Base-by-base conservation (phyloP, 1,139 yeast species). In the Ogataea hybrid region DNA sequence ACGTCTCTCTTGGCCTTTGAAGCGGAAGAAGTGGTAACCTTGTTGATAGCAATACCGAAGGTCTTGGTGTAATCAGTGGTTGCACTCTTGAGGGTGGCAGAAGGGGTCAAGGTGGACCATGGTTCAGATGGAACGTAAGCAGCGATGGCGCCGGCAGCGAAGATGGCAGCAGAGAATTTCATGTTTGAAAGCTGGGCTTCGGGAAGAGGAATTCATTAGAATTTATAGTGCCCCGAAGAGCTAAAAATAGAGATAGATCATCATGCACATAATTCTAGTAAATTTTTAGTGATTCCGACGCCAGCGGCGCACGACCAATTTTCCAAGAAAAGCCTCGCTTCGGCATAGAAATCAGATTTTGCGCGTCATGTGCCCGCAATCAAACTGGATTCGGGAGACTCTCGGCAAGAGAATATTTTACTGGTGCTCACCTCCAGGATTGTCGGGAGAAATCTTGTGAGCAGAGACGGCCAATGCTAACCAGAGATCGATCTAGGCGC, bases 51-150 rank as follows among this genome's bases (percentile, higher is more conserved):
- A 56, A 84, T 82, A 70, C 92, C 92, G 57, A 84, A 84, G 38
- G 75, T 69, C 41, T 69, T 65, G 23, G 77, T 51, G 68, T 79
- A 80, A 58, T 80, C 81, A 35, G 88, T 80, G 39, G 72, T 49
- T 49, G 81, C 86, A 57, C 82, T 83, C 28, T 77, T 49, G 47
- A 76, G 75, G 32, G 81, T 68, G 31, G 71, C 73, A 36, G 68
- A 52, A 53, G 90, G 89, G 35, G 87, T 81, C 64, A 82, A 71
- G 42, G 88, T 79, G 28, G 87, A 70, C 79, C 86, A 81, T 56
- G 90, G 83, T 53, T 79, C 84, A 46, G 85, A 62, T 62, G 88
- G 83, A 64, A 79, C 75, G 62, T 74, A 70, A 57, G 87, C 81
- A 59, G 90, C 78, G 61, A 79, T 46, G 47, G 83, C 70, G 35